phyloP scores from a whole-genome alignment of 2,329 filamentous ascomycete genomes.

The Trichoderma pleuroti region DNA sequence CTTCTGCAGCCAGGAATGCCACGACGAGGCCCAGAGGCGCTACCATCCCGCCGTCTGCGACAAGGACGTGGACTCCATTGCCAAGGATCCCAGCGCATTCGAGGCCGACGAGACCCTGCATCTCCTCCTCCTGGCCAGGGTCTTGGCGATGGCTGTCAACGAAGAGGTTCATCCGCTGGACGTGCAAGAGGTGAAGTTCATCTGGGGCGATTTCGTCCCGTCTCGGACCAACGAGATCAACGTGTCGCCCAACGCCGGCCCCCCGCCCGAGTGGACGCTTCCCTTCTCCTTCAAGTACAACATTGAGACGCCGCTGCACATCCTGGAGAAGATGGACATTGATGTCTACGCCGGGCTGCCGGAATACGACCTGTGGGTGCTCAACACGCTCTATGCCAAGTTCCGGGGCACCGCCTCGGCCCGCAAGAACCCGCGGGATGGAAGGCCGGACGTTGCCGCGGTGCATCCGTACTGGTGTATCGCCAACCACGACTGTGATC shows the following conservation, averaged over 20 bases:
- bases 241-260: slow-evolving; percentile 50
- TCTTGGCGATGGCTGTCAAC: slow-evolving; percentile 60
- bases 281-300: slow-evolving; percentile 77
- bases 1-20: slow-evolving; percentile 61
- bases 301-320: slow-evolving; percentile 68
- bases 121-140: slow-evolving; percentile 58
- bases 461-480: slow-evolving; percentile 96
- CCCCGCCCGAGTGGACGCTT: slow-evolving; percentile 62
- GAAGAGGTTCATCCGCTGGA: slow-evolving; percentile 61
- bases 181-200: slow-evolving; percentile 62
- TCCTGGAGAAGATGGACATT: slow-evolving; percentile 81
- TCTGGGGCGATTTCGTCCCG: slow-evolving; percentile 65
- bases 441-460: slow-evolving; percentile 84
- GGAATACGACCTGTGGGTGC: slow-evolving; percentile 71
- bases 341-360: slow-evolving; percentile 63
- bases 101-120: slow-evolving; percentile 61
- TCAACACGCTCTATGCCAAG: slow-evolving; percentile 90
- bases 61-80: slow-evolving; percentile 62
- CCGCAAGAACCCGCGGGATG: slow-evolving; percentile 69
- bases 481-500: slow-evolving; percentile 93
- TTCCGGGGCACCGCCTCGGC: slow-evolving; percentile 91
- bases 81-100: slow-evolving; percentile 58
- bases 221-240: slow-evolving; percentile 51
- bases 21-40: slow-evolving; percentile 52
- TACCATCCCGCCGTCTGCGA: slow-evolving; percentile 66